Evolutionary conservation across 2,329 filamentous ascomycete genomes (phyloP), one percentile per base, ranked within the genome.

Genomic region (Torrubiella hemipterigena): DNA sequence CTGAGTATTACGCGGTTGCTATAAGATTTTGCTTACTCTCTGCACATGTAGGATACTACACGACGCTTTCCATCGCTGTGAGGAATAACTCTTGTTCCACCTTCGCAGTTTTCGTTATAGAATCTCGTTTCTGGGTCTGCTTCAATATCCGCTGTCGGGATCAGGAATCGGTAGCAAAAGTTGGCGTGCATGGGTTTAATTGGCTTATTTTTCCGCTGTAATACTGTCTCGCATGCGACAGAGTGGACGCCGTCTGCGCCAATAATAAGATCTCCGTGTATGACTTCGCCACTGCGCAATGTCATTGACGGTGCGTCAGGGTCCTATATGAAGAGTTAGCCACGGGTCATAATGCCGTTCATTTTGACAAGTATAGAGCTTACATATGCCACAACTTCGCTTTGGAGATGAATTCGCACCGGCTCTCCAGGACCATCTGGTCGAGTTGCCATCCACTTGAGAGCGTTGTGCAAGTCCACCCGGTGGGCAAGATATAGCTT

Each of bases 231-330:
- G 5, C 44, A 38, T 10, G 45, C 55, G 7, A 41, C 31, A 11
- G 51, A 55, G 30, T 61, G 58, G 12, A 61, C 43, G 6, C 63
- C 63, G 38, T 67, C 63, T 3, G 63, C 61, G 4, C 54, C 59
- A 21, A 67, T 46, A 63, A 65, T 14, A 15, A 28, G n/a, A 12
- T 28, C 26, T 9, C 14, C 26, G 19, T 7, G n/a, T n/a, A 17
- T 6, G 15, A 5, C 11, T 5, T 15, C 11, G 14, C 26, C 26
- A 17, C 19, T 17, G 15, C n/a, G n/a, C 6, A 28, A 17, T 12
- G 15, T 28, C 17, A 26, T 26, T 6, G n/a, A 16, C 17, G 26
- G 16, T 7, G 7, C 26, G 12, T 28, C 15, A 17, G 4, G 15
- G 10, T 28, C 26, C 14, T 28, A 28, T n/a, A n/a, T n/a, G n/a